Evolutionary conservation across 176 grass and related monocot species (phyloP).

Genomic region (Echinochloa phyllopogon): DNA sequence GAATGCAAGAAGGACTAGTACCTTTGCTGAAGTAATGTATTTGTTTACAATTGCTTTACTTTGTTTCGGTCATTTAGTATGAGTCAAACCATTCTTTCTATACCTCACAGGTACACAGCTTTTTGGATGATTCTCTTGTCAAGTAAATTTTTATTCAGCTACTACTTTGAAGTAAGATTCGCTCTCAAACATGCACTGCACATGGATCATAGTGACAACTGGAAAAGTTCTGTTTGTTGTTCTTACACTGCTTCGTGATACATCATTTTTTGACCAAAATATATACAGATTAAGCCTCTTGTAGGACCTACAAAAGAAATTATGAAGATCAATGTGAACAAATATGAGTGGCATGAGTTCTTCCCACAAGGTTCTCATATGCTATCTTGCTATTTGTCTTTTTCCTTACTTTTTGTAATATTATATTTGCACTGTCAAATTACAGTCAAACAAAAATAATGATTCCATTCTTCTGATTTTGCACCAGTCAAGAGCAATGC

Average conservation of each 20-base stretch:
- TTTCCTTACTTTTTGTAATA: slow-evolving; percentile 8
- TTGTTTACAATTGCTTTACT: slow-evolving; percentile 9
- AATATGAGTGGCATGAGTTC: slow-evolving; percentile 96
- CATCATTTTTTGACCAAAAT: slow-evolving; percentile 33
- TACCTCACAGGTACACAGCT: slow-evolving; percentile 71
- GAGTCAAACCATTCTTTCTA: slow-evolving; percentile 43
- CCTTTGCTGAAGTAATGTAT: slow-evolving; percentile 89
- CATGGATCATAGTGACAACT: slow-evolving; percentile 15
- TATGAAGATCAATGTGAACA: slow-evolving; percentile 84
- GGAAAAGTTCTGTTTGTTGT: slow-evolving; percentile 6
- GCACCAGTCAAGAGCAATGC: slow-evolving; percentile 82
- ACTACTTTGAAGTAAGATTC: slow-evolving; percentile 87
- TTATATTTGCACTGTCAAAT: slow-evolving; percentile 19
- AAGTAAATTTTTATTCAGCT: slow-evolving; percentile 96
- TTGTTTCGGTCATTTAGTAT: slow-evolving; percentile 33
- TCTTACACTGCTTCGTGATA: slow-evolving; percentile 22
- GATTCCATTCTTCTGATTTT: slow-evolving; percentile 24
- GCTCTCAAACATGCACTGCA: not conserved
- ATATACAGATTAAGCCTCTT: slow-evolving; percentile 93
- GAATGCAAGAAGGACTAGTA: slow-evolving; percentile 88
- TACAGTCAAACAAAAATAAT: slow-evolving; percentile 30
- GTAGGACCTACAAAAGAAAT: slow-evolving; percentile 89
- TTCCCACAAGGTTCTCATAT: slow-evolving; percentile 85
- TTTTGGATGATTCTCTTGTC: slow-evolving; percentile 88
- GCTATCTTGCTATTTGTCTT: slow-evolving; percentile 17